phyloP scores from a whole-genome alignment of 495 filamentous ascomycete genomes.

The Cryomyces minteri region DNA sequence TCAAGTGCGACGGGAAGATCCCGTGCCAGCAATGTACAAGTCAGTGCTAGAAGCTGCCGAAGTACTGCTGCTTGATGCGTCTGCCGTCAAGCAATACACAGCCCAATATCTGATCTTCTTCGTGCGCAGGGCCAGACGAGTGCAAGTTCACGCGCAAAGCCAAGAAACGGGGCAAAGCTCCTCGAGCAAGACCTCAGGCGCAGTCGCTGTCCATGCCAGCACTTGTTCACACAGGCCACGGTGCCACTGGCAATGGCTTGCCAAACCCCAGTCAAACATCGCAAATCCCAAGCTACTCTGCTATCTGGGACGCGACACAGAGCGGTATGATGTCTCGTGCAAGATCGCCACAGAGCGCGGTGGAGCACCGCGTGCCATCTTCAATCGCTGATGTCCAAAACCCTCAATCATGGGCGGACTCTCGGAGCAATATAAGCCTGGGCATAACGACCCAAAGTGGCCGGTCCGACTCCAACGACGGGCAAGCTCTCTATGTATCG shows the following conservation, averaged over 20 bases:
- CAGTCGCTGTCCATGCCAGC: background rate
- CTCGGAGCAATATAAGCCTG: too few relatives aligned
- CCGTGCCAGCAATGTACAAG: constrained; percentile 11
- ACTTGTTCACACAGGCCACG: background rate
- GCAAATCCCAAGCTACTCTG: background rate
- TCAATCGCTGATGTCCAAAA: too few relatives aligned
- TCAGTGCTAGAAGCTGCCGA: constrained; percentile 1
- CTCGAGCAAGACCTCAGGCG: background rate
- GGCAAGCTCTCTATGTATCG: background rate
- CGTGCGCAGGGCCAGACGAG: background rate
- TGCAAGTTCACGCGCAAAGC: background rate
- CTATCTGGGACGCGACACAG: background rate
- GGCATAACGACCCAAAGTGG: background rate
- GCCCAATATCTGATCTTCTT: background rate
- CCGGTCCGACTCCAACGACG: background rate
- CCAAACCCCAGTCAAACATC: background rate
- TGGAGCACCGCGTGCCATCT: background rate
- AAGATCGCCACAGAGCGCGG: background rate
- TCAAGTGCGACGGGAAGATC: constrained; percentile 9
- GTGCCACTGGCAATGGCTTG: background rate
- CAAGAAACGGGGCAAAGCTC: background rate
- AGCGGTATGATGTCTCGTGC: background rate
- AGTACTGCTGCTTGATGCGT: constrained; percentile 5
- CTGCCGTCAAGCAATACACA: constrained; percentile 9
- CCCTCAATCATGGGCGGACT: too few relatives aligned